Base-by-base conservation (phyloP, 2,329 filamentous ascomycete species). In the Neoscytalidium dimidiatum region DNA sequence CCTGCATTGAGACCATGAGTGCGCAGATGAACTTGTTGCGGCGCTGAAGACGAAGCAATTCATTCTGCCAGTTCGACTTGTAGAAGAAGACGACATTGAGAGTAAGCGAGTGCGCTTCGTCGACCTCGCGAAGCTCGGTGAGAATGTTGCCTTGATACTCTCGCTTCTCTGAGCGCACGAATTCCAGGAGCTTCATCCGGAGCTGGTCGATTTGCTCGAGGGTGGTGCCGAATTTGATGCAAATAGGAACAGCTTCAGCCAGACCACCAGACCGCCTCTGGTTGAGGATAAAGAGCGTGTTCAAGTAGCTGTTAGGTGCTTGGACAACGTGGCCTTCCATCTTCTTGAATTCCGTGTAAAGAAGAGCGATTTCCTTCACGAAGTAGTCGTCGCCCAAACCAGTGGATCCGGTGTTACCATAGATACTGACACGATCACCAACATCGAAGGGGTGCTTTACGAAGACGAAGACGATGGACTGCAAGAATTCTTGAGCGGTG, bases 341-440 rank as follows among this genome's bases (percentile, higher is more conserved):
- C 83, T 97, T 97, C 84, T 97, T 97, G 82, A 97, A 97, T 73
- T 97, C 94, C 14, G 94, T 98, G 76, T 95, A 98, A 17, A 97
- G 84, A 1, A 98, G 84, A 1, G 92, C 91, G 64, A 98, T 96
- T 73, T 97, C 92, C 63, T 96, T 96, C 62, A 98, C 94, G 69
- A 96, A 97, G 78, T 97, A 98, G 72, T 97, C 94, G 71, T 97
- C 94, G 51, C 94, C 94, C 38, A 85, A 86, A 73, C 92, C 84
- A 17, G 84, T 76, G n/a, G 88, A 85, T 67, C 94, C 94, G 0
- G 92, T 92, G 71, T 93, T 96, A 62, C 94, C 94, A 72, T 97
- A 97, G 21, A 98, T 87, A 1, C 90, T 92, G 6, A 98, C 92
- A 71, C 94, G 89, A 75, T 98, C 94, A 62, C 94, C 94, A 3